phyloP scores from a whole-genome alignment of 257 asterid species.

The Catharanthus roseus region DNA sequence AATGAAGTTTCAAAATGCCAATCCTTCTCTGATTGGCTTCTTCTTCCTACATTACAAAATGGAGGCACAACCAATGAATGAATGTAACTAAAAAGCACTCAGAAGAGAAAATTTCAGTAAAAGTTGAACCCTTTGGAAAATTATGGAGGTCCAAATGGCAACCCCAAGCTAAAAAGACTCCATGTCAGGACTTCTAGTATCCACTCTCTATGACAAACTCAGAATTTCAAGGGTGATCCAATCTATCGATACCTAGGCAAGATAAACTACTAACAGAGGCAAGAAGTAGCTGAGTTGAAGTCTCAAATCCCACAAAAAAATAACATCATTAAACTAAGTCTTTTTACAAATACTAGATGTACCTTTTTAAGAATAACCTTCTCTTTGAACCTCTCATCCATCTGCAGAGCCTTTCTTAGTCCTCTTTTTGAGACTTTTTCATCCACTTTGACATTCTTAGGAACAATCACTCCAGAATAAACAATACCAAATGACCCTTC shows the following conservation, averaged over 20 bases:
- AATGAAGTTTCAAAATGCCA: not conserved
- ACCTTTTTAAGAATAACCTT: constrained; percentile 94
- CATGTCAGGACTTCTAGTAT: not conserved
- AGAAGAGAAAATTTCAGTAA: too few species aligned
- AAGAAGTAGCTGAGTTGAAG: not conserved
- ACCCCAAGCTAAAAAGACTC: not conserved
- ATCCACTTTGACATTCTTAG: constrained; percentile 53
- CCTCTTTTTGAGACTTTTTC: constrained; percentile 38
- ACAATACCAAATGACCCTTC: constrained; percentile 96
- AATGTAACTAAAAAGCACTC: too few species aligned
- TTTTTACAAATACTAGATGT: not conserved
- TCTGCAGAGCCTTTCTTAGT: constrained; percentile 30
- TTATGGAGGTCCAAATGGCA: not conserved
- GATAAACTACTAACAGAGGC: not conserved
- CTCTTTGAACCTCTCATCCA: constrained; percentile 51
- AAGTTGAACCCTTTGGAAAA: not conserved
- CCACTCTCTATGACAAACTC: not conserved
- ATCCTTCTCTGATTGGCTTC: not conserved
- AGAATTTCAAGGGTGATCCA: not conserved
- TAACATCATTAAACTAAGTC: too few species aligned
- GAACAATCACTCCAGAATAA: constrained; percentile 75
- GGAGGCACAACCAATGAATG: not conserved
- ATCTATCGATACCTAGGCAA: not conserved
- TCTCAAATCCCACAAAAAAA: not conserved
- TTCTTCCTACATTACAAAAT: not conserved